Evolutionary conservation across 2,329 filamentous ascomycete genomes (phyloP), one percentile per base, ranked within the genome.

Genomic region (Penicillium sp.): DNA sequence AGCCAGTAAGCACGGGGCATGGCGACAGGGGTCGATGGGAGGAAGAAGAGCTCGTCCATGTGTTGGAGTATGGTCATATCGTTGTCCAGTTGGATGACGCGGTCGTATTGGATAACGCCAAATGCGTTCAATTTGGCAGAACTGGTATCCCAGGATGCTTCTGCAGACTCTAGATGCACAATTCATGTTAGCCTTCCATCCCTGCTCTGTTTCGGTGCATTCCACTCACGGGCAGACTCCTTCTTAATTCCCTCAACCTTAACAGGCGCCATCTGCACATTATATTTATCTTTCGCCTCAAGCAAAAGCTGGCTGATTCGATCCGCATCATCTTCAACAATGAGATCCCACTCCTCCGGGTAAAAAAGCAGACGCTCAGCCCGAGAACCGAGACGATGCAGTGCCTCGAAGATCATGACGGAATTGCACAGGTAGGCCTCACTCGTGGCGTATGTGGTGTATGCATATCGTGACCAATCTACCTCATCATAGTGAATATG

Each of bases 1-100:
- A 85, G 75, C 88, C 88, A 91, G 69, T 91, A 90, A 8, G 88
- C 88, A 28, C 85, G 82, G 1, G 88, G 86, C 81, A 90, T 87
- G 2, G 87, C 87, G 3, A 88, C 80, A 1, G 81, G 76, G 1
- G 81, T 79, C 1, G 75, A 68, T 0, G 88, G 88, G 1, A 88
- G 76, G 24, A 87, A 80, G 72, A 91, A 91, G 0, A 91, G 78
- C 51, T 90, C 87, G 61, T 91, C 88, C 78, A 91, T 82, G 19
- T 78, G 72, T 55, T 86, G 77, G 3, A 88, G 78, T 3, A 91
- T 73, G 1, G 82, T 82, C 19, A 83, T 78, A 64, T 91, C 87
- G 8, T 86, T 87, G 67, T 90, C 83, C 42, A 86, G 71, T 47
- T 81, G 77, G 29, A 86, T 75, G 19, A 86, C 76, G 34, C 83